phyloP scores from a whole-genome alignment of 306 rosid genomes.

The Cyamopsis tetragonoloba region DNA sequence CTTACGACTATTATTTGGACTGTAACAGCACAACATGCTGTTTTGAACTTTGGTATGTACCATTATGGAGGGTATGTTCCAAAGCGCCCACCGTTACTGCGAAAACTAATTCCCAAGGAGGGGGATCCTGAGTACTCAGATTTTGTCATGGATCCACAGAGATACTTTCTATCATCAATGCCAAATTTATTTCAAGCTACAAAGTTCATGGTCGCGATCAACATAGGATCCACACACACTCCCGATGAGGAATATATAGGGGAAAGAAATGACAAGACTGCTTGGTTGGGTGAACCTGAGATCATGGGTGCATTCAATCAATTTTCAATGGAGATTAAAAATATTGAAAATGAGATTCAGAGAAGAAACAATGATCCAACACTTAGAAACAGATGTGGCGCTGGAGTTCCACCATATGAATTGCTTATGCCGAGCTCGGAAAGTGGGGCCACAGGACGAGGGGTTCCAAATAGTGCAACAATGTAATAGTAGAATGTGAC shows the following conservation, averaged over 20 bases:
- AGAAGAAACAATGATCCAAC: conserved; percentile 32
- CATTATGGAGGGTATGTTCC: conserved; percentile 31
- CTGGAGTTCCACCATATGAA: conserved; percentile 35
- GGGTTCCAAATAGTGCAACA: conserved; percentile 46
- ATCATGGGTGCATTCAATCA: conserved; percentile 31
- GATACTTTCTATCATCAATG: conserved; percentile 30
- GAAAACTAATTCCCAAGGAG: conserved; percentile 29
- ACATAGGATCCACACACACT: conserved; percentile 41
- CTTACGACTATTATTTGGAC: conserved; percentile 29
- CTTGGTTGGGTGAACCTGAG: conserved; percentile 38
- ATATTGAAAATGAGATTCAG: conserved; percentile 35
- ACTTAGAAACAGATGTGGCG: conserved; percentile 35
- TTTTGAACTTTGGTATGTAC: conserved; percentile 44
- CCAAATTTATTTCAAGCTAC: conserved; percentile 43
- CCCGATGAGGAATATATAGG: conserved; percentile 47
- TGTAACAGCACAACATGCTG: conserved; percentile 43
- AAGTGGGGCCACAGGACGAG: conserved; percentile 38
- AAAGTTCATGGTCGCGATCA: conserved; percentile 36
- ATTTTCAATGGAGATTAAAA: conserved; percentile 40
- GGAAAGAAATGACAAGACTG: conserved; percentile 18
- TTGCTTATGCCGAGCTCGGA: conserved; percentile 43
- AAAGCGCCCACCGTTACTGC: conserved; percentile 28
- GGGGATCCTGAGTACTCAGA: conserved; percentile 23
- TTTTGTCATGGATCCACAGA: conserved; percentile 25
- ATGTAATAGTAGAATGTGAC: neutral